Base-by-base conservation (phyloP, 441 rosid genomes). In the Gossypium davidsonii region DNA sequence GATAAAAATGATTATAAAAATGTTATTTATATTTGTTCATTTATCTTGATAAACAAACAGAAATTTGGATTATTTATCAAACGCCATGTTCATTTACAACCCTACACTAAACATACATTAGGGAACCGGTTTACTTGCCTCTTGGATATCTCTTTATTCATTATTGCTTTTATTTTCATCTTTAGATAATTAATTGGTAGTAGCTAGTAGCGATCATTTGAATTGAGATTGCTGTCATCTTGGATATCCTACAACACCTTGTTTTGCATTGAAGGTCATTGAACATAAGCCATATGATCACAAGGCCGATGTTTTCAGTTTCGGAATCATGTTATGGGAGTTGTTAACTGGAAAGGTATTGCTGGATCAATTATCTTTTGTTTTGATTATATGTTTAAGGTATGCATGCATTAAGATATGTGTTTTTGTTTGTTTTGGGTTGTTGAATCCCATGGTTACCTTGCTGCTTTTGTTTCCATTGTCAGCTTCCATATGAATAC, bases 241-340 rank as follows among this genome's bases (percentile, higher is more conserved):
- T 3, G 18, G 20, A 21, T 76, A 74, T 74, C 85, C 83, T 77
- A 81, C 79, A 20, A 63, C 72, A 70, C 56, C 82, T 76, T 39
- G 56, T 80, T 83, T 86, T 84, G 76, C 77, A 63, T 73, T 65
- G 70, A 73, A 85, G 88, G 85, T 85, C 46, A 82, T 82, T 58
- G 85, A 80, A 75, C 85, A 82, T 81, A 82, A 77, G 74, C 85
- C 81, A 63, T 85, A 85, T 70, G 88, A 85, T 79, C 88, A 85
- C 80, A 82, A 79, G 79, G 85, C 84, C 4, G 88, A 85, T 59
- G 76, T 82, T 71, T 85, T 80, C 59, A 85, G 88, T 76, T 85
- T 82, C 5, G 88, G 82, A 56, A 64, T 85, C 59, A 85, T 85
- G n/a, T 52, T 85, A 26, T 80, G 88, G 85, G 88, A 85, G 78